Percentiles rank a stretch among this genome's conserved stretches.
Evolutionary conservation across 306 rosid genomes (phyloP).

Genomic region (barrel medic (Medicago truncatula)): MtrunA17r5.0-ANR NC_053044.1:43063001-43063500

Average conservation of each 20-base stretch:
- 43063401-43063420: not conserved
- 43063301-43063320: slow-evolving; percentile 39
- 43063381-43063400: not conserved
- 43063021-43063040: too few species aligned
- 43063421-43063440: not conserved
- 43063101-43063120: too few species aligned
- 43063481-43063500: too few species aligned
- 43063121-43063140: too few species aligned
- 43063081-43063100: too few species aligned
- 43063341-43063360: not conserved
- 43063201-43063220: not conserved
- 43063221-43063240: not conserved
- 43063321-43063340: slow-evolving; percentile 33
- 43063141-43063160: too few species aligned
- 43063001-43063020: too few species aligned
- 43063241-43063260: not conserved
- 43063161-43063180: too few species aligned
- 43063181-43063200: too few species aligned
- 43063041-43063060: too few species aligned
- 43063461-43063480: not conserved
- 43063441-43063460: not conserved
- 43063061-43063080: too few species aligned
- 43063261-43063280: not conserved
- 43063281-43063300: not conserved
- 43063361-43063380: not conserved